phyloP scores from a whole-genome alignment of 768 basidiomycete genomes.

The Kwoniella dendrophila region DNA sequence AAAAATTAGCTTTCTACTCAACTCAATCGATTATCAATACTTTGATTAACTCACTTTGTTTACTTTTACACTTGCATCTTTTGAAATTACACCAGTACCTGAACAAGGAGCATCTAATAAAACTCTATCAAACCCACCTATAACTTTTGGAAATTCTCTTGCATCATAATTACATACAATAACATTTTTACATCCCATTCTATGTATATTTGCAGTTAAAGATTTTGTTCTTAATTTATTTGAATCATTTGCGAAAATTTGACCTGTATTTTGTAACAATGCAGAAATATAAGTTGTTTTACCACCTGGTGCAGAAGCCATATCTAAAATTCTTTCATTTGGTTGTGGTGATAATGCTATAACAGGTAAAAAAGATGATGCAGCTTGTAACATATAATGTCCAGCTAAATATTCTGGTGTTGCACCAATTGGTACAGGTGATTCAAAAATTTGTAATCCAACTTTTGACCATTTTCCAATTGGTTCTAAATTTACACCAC shows the following conservation, averaged over 20 bases:
- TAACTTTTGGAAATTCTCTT: conserved; percentile 95
- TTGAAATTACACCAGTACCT: conserved; percentile 97
- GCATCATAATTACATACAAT: conserved; percentile 97
- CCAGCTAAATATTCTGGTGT: conserved; percentile 99
- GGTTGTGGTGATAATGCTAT: conserved; percentile 92
- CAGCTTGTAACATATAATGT: conserved; percentile 99
- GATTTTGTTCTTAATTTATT: conserved; percentile 95
- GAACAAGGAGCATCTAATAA: conserved; percentile 95
- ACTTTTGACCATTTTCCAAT: conserved; percentile 99
- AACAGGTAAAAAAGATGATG: conserved; percentile 98
- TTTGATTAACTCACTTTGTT: conserved; percentile 82
- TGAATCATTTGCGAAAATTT: conserved; percentile 94
- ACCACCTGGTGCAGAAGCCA: conserved; percentile 98
- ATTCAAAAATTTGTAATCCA: conserved; percentile 97
- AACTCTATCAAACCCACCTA: conserved; percentile 98
- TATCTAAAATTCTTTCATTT: conserved; percentile 90
- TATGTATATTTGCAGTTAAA: conserved; percentile 92
- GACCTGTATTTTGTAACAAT: conserved; percentile 94
- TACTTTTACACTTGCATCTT: conserved; percentile 94
- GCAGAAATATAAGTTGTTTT: conserved; percentile 98
- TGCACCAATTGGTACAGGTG: conserved; percentile 91
- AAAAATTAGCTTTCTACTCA: conserved; percentile 1
- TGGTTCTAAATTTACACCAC: conserved; percentile 95
- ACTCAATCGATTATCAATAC: too few species aligned
- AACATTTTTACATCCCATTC: conserved; percentile 97